These are phyloP conservation scores for Brassica balearica DNA, from an alignment of 441 rosid genomes.

Conservation along the genomic window DNA sequence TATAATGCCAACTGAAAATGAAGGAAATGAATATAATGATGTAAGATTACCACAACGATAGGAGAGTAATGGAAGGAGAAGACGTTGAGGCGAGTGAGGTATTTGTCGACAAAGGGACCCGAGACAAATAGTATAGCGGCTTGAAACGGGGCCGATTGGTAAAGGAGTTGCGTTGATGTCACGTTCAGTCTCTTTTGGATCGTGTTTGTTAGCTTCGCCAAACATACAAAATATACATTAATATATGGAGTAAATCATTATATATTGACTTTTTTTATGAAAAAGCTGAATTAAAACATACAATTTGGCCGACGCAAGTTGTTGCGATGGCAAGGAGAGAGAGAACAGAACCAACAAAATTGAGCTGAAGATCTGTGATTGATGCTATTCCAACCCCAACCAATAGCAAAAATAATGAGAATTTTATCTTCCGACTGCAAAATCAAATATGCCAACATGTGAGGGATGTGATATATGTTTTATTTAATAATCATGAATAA, in stretches of 20 bases:
- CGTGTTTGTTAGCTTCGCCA: constrained; percentile 85
- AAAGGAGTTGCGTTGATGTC: constrained; percentile 92
- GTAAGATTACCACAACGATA: constrained; percentile 61
- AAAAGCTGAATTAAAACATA: constrained; percentile 44
- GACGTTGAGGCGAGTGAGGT: constrained; percentile 81
- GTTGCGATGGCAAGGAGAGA: constrained; percentile 87
- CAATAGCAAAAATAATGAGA: constrained; percentile 73
- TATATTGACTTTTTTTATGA: background rate
- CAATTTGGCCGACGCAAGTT: constrained; percentile 97
- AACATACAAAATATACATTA: constrained; percentile 9
- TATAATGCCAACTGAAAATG: background rate
- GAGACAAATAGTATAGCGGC: constrained; percentile 91
- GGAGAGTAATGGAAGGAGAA: constrained; percentile 84
- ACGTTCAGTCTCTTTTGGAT: constrained; percentile 93
- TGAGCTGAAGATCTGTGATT: constrained; percentile 95
- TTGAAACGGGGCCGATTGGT: constrained; percentile 97
- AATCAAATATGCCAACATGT: constrained; percentile 17
- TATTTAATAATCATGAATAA: background rate
- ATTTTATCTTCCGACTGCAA: constrained; percentile 84
- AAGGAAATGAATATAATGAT: constrained; percentile 6
- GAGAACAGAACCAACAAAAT: constrained; percentile 74
- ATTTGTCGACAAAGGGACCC: constrained; percentile 89
- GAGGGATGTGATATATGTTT: background rate
- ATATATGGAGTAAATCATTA: background rate
- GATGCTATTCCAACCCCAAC: constrained; percentile 96